These are phyloP conservation scores for Elsinoe ampelina DNA, from an alignment of 2,329 filamentous ascomycete genomes.

Conservation along the genomic window DNA sequence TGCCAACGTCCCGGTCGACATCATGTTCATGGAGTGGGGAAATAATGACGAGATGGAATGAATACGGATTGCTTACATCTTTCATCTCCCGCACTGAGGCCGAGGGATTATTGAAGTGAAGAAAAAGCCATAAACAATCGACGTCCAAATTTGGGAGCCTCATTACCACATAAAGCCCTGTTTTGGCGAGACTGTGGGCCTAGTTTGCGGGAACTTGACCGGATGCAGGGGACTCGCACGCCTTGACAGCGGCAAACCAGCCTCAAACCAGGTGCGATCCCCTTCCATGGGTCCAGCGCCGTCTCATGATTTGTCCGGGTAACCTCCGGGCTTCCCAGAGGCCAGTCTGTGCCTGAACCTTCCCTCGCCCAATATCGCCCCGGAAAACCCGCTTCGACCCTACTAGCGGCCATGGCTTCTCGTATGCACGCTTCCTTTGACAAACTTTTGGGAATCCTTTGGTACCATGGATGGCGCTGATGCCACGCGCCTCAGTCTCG, in stretches of 20 bases:
- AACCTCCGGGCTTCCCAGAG: background rate
- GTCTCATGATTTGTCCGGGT: conserved; percentile 1
- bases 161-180: conserved; percentile 5
- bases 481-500: conserved; percentile 6
- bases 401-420: conserved; percentile 5
- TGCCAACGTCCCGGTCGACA: background rate
- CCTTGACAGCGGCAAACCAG: background rate
- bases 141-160: conserved; percentile 5
- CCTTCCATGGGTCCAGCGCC: background rate
- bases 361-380: background rate
- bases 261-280: background rate
- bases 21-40: background rate
- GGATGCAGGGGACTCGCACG: conserved; percentile 1
- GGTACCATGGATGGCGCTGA: background rate
- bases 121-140: background rate
- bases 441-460: background rate
- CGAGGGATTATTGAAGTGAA: background rate
- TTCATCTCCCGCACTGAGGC: background rate
- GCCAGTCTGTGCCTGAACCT: conserved; percentile 5
- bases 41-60: background rate
- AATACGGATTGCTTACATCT: background rate
- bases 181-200: background rate
- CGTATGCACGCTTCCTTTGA: conserved; percentile 9
- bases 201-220: background rate
- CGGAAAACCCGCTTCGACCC: background rate